Base-by-base conservation (phyloP, 352 stramenopile species). In the Phytophthora parvispora region DNA sequence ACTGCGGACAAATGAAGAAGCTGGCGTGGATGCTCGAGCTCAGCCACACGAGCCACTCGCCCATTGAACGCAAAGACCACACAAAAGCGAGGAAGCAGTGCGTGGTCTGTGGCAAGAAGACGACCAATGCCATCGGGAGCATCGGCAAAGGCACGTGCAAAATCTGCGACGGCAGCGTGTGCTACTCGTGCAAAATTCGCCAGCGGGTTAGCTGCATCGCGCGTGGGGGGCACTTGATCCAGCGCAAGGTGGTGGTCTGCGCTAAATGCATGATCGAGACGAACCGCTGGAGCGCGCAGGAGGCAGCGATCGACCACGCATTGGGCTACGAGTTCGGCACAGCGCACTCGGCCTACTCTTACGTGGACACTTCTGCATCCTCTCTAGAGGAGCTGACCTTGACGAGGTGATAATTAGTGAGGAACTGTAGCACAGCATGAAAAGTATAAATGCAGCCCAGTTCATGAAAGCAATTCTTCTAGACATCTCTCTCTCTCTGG, bases 1-100 rank as follows among this genome's bases (percentile, higher is more conserved):
- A 84, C 36, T 90, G 78, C 40, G 76, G 72, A 6, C 78, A 85
- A 36, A 85, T 86, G 78, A 84, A 84, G 59, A 91, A 87, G 58
- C 58, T 89, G 16, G 62, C 77, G 34, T 90, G 82, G 80, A 67
- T 77, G 40, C 42, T 77, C 13, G 53, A 77, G 32, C 45, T 53
- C 8, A 61, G 22, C 10, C 32, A 54, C 51, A 50, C 60, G 10
- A 22, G 18, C 4, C 4, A 45, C 38, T 45, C 38, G 15, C 38
- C 18, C 8, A 36, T 50, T 15, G 28, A 50, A 4, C 27, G 32
- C 20, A 10, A 64, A 13, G 40, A 29, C 6, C 10, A 42, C 12
- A 28, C 10, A 18, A 28, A 18, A 22, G 28, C 45, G 1, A 60
- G 57, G 24, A 57, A 62, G 29, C n/a, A 52, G 6, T 82, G 74